Evolutionary conservation across 257 asterid species (phyloP), one percentile per base, ranked within the genome.

Genomic region (Rauvolfia tetraphylla): DNA sequence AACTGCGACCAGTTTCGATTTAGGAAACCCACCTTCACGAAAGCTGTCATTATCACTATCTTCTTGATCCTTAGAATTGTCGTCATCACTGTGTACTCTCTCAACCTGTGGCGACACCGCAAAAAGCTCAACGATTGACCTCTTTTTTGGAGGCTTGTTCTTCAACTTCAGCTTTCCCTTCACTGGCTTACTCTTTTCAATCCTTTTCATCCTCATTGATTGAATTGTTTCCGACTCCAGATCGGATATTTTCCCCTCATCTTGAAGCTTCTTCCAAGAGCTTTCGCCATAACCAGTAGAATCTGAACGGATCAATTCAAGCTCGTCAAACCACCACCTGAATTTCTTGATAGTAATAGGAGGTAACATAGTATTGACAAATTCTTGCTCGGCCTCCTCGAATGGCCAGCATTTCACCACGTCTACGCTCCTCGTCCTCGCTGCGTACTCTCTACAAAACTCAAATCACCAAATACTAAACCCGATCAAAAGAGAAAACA

Each of bases 351-450:
- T 81, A 22, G 84, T 75, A 76, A 91, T 90, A 0, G 96, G 89
- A 72, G 97, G 93, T 63, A 91, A 87, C 76, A 80, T 63, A 3
- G 89, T 82, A 58, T 75, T 75, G 12, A 85, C 83, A 51, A 78
- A 69, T 39, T 81, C 84, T 54, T 83, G 87, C 31, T 63, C 59
- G 15, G 79, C 61, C 31, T 82, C 87, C 79, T 82, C 89, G 74
- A 91, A 91, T 25, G 97, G 97, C 93, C 97, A 91, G 89, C 92
- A 88, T 54, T 87, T 84, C 78, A 72, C 87, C 89, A 88, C 89
- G 88, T 88, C 81, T 59, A 83, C 80, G 36, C 87, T 84, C 81
- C 97, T 87, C 96, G 85, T 86, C 87, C 87, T 76, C 46, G 91
- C 85, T 17, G 84, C 79, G 78, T 87, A 90, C 86, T 87, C 96